phyloP scores from a whole-genome alignment of 2,329 filamentous ascomycete genomes.

The Hirsutella rhossiliensis region DNA sequence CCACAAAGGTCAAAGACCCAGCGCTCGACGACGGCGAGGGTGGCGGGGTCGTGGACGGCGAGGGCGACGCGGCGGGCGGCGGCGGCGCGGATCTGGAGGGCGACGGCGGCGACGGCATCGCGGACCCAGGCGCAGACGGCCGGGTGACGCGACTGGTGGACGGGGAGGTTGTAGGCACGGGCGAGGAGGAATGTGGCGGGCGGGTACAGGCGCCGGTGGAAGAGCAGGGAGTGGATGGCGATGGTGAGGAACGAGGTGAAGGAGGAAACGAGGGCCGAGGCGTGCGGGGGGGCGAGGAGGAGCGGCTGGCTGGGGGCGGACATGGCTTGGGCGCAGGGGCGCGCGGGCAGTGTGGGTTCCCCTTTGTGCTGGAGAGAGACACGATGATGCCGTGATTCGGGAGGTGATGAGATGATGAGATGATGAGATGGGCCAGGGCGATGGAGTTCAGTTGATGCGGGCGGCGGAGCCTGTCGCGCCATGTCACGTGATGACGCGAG shows the following conservation, averaged over 20 bases:
- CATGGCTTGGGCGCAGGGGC: not conserved
- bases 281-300: constrained; percentile 22
- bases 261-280: constrained; percentile 43
- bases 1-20: constrained; percentile 47
- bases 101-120: constrained; percentile 64
- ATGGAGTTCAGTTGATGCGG: no score
- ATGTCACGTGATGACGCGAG: no score
- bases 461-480: no score
- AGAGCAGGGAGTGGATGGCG: constrained; percentile 76
- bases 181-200: constrained; percentile 63
- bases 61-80: constrained; percentile 34
- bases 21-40: constrained; percentile 38
- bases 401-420: no score
- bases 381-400: no score
- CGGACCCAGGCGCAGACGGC: constrained; percentile 76
- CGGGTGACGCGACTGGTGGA: constrained; percentile 78
- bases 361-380: no score
- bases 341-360: no score
- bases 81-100: constrained; percentile 53
- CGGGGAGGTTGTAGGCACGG: constrained; percentile 71
- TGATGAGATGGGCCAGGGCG: no score
- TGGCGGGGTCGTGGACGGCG: constrained; percentile 29
- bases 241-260: constrained; percentile 75
- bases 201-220: constrained; percentile 72
- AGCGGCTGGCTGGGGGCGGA: not conserved